Evolutionary conservation across 192 early-diverging fungal genomes (phyloP).

Genomic region (Coemansia sp.): DNA sequence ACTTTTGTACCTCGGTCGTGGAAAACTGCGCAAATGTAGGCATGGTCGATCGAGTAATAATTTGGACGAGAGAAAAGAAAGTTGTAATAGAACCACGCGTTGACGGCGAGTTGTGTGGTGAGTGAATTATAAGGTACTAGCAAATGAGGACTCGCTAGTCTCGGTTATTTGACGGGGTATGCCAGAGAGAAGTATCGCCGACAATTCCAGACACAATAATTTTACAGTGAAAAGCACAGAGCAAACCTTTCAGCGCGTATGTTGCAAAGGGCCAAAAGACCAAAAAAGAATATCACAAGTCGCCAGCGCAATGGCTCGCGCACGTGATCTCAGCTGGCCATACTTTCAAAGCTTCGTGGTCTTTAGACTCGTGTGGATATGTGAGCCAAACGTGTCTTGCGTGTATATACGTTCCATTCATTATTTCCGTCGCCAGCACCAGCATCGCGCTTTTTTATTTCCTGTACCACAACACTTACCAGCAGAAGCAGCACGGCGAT

Average conservation of each 20-base stretch:
- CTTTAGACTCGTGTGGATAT: background rate
- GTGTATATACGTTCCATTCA: background rate
- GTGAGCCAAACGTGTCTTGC: background rate
- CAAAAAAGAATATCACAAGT: background rate
- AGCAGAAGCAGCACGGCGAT: background rate
- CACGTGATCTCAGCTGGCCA: background rate
- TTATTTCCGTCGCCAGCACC: background rate
- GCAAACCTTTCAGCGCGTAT: background rate
- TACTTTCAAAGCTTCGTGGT: background rate
- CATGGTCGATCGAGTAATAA: conserved; percentile 13
- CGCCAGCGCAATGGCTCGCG: background rate
- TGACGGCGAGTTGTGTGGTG: background rate
- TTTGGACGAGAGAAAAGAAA: background rate
- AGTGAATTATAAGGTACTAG: background rate
- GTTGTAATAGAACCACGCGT: background rate
- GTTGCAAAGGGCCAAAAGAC: background rate
- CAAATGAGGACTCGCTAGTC: background rate
- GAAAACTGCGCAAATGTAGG: conserved; percentile 12
- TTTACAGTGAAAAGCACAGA: background rate
- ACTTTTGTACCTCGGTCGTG: conserved; percentile 31
- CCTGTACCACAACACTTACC: background rate
- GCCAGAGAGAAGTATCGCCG: background rate
- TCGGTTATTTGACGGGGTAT: background rate
- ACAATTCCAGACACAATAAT: background rate
- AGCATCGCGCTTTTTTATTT: background rate